Evolutionary conservation across 257 asterid species (phyloP).

Genomic region (Datura wrightii): DNA sequence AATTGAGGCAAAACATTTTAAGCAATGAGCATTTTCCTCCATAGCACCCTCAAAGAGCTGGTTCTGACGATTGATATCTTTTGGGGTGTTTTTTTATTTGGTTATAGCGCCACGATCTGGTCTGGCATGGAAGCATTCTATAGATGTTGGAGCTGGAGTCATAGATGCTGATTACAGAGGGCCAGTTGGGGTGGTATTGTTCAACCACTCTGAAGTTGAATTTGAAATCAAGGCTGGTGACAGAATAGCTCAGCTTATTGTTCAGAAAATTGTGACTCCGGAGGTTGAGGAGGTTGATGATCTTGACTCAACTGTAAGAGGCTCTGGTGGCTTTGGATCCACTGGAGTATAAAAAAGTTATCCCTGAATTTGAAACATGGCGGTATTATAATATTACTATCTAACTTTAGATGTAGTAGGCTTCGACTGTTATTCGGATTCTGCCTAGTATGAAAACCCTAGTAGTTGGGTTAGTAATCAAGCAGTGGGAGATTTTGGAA

Average conservation of each 20-base stretch:
- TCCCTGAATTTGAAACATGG: not conserved
- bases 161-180: constrained; percentile 80
- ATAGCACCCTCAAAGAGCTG: not conserved
- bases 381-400: not conserved
- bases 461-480: not conserved
- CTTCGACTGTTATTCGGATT: not conserved
- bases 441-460: not conserved
- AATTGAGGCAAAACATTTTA: not conserved
- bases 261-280: constrained; percentile 46
- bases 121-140: constrained; percentile 80
- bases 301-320: constrained; percentile 48
- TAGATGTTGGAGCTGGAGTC: constrained; percentile 94
- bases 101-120: constrained; percentile 80
- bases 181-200: constrained; percentile 54
- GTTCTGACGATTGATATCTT: not conserved
- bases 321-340: constrained; percentile 53
- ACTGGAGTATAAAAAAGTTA: constrained; percentile 42
- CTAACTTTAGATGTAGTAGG: not conserved
- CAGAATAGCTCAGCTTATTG: constrained; percentile 51
- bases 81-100: not conserved
- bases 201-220: constrained; percentile 53
- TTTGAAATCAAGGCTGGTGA: constrained; percentile 53
- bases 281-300: constrained; percentile 49
- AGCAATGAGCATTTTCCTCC: not conserved
- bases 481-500: constrained; percentile 18